phyloP scores from a whole-genome alignment of 768 basidiomycete genomes.

The Termitomyces sp. region DNA sequence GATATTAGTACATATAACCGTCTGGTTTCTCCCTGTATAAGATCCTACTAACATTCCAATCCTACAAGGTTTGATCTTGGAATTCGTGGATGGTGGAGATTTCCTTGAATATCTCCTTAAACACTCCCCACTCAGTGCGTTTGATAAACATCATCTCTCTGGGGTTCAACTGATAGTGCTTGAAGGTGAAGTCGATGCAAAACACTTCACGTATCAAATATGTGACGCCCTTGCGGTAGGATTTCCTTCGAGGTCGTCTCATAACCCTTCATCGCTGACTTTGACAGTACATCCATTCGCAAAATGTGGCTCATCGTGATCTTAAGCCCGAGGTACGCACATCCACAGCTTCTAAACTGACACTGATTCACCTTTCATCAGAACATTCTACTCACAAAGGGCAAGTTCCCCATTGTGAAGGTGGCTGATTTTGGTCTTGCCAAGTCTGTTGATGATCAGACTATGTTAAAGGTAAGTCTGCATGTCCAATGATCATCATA shows the following conservation, averaged over 20 bases:
- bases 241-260: neutral
- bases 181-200: slow-evolving; percentile 50
- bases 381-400: slow-evolving; percentile 78
- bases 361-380: slow-evolving; percentile 20
- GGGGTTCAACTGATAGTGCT: slow-evolving; percentile 4
- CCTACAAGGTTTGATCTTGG: slow-evolving; percentile 72
- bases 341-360: neutral
- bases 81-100: slow-evolving; percentile 85
- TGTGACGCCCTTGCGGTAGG: slow-evolving; percentile 74
- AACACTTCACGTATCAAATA: slow-evolving; percentile 79
- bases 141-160: neutral
- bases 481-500: neutral
- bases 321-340: slow-evolving; percentile 76
- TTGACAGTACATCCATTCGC: slow-evolving; percentile 58
- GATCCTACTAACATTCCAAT: neutral
- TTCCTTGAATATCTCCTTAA: slow-evolving; percentile 73
- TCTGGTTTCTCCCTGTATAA: neutral
- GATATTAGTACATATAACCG: slow-evolving; percentile 45
- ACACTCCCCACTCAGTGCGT: slow-evolving; percentile 56
- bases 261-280: neutral
- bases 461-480: slow-evolving; percentile 63
- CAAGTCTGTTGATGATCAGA: slow-evolving; percentile 77
- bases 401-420: slow-evolving; percentile 70
- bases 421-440: slow-evolving; percentile 97
- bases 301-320: slow-evolving; percentile 88